Conservation (phyloP, 192 early-diverging fungal genomes). For the Radiomyces spectabilis region DNA sequence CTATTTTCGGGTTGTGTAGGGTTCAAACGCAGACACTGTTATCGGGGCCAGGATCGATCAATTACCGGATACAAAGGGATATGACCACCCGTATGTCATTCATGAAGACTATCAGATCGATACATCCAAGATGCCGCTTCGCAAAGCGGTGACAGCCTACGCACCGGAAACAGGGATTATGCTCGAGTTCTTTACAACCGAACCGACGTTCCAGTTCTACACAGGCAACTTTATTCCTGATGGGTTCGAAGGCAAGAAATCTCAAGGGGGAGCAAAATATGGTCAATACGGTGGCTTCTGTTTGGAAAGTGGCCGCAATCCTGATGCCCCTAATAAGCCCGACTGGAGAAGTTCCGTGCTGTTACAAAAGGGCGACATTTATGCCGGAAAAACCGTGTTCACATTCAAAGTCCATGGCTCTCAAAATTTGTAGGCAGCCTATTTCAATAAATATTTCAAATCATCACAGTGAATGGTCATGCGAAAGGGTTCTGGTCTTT, state of each 20-base stretch:
- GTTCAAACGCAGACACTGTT: slow-evolving; percentile 1
- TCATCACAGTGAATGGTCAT: no score
- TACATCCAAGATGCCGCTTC: slow-evolving; percentile 11
- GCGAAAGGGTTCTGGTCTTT: no score
- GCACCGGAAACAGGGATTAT: slow-evolving; percentile 52
- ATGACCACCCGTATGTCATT: slow-evolving; percentile 74
- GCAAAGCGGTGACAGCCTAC: slow-evolving; percentile 38
- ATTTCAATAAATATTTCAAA: no score
- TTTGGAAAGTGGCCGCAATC: slow-evolving; percentile 51
- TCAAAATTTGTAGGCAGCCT: no score
- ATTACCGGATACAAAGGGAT: slow-evolving; percentile 57
- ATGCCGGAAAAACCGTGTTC: slow-evolving; percentile 40
- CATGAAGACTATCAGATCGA: slow-evolving; percentile 25
- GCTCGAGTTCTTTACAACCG: slow-evolving; percentile 57
- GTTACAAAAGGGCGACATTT: slow-evolving; percentile 39
- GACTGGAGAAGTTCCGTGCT: slow-evolving; percentile 47
- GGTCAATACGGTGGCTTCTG: slow-evolving; percentile 61
- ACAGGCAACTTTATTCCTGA: slow-evolving; percentile 68
- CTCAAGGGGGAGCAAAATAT: slow-evolving; percentile 29
- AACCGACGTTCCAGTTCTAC: slow-evolving; percentile 80
- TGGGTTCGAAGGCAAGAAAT: slow-evolving; percentile 26
- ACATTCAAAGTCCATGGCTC: slow-evolving; percentile 26
- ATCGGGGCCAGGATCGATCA: slow-evolving; percentile 45
- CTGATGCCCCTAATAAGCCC: slow-evolving; percentile 57
- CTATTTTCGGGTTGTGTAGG: no score